These are phyloP conservation scores for Plasmodium berghei DNA, from an alignment of 169 alveolate genomes.

Conservation along the genomic window DNA sequence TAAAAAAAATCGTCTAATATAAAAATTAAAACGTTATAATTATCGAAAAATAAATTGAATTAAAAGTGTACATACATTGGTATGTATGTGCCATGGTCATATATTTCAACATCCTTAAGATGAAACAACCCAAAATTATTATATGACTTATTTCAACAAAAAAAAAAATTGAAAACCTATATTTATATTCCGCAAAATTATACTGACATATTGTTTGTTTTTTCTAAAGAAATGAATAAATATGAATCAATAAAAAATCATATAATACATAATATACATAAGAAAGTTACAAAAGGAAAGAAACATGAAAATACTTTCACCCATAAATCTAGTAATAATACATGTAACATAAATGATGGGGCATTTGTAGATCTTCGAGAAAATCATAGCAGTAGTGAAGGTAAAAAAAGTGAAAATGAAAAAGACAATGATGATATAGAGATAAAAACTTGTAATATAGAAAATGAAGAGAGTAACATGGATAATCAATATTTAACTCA, in stretches of 20 bases:
- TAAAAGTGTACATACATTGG: too few relatives aligned
- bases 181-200: too few relatives aligned
- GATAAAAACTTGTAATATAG: not conserved
- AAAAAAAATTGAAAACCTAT: too few relatives aligned
- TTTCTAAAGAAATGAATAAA: constrained; percentile 33
- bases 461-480: not conserved
- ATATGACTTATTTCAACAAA: too few relatives aligned
- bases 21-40: too few relatives aligned
- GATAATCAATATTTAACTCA: constrained; percentile 16
- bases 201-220: not conserved
- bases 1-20: too few relatives aligned
- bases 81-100: too few relatives aligned
- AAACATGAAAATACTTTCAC: not conserved
- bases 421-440: not conserved
- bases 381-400: not conserved
- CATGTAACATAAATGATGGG: not conserved
- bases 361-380: not conserved
- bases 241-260: constrained; percentile 15
- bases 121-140: too few relatives aligned
- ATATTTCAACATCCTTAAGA: too few relatives aligned
- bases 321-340: not conserved
- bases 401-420: not conserved
- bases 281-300: not conserved
- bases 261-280: constrained; percentile 3
- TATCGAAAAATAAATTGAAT: too few relatives aligned